Evolutionary conservation across 805 yeast genomes (phyloP), one percentile per base, ranked within the genome.

Genomic region (Candida ponderosae): DNA sequence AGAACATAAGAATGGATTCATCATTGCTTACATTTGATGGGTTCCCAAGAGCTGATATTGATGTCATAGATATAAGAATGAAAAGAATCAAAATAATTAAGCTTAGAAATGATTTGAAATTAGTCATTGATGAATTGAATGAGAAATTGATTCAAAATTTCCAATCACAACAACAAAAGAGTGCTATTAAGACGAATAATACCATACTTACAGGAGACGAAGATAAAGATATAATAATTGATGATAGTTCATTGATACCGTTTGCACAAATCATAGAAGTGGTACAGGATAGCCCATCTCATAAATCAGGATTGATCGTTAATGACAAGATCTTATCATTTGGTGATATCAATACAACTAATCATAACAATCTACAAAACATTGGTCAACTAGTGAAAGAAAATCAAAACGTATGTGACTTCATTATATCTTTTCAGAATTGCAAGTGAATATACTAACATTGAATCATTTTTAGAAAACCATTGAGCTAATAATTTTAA

Each of bases 41-140:
- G 17, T 90, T 74, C 49, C 98, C 98, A 1, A 63, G 97, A 31
- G 57, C 66, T 15, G 97, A 90, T 51, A 69, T 90, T 20, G 95
- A 90, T 50, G 82, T 90, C 5, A 75, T 87, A 3, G 72, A 71
- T 36, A 66, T 87, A 11, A 63, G 95, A 37, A 55, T 72, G 9
- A 53, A 79, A 1, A 62, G 96, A 40, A 71, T 77, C 9, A 72
- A 71, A 49, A 75, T 89, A 24, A 76, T 82, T 27, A 65, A 82
- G 36, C 62, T 82, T 29, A 66, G 80, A 40, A 89, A 87, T 50
- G 97, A 90, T 57, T 65, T 79, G 44, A 65, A 64, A 34, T 54
- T 50, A 14, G 59, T 85, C 7, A 53, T 78, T 46, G 53, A 59
- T 5, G 55, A 63, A 18, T 55, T 86, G 7, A 76, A 74, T 26